These are phyloP conservation scores for Scutellaria galericulata DNA, from an alignment of 257 asterid species.

Conservation along the genomic window DNA sequence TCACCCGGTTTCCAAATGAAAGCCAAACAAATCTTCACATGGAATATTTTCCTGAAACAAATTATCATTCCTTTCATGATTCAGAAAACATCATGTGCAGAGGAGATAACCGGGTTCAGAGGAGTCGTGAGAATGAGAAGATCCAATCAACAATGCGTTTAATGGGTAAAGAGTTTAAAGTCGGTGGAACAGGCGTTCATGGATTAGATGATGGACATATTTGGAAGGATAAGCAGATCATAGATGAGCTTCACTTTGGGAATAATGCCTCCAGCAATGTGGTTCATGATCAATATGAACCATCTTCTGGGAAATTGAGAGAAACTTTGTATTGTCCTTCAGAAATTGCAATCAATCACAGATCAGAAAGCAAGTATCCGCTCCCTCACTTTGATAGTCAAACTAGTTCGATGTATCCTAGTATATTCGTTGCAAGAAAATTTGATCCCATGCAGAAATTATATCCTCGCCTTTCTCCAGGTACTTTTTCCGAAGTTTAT, in stretches of 20 bases:
- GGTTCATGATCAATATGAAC: slow-evolving; percentile 37
- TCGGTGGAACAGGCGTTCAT: slow-evolving; percentile 49
- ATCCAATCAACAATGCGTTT: slow-evolving; percentile 66
- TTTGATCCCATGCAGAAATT: slow-evolving; percentile 35
- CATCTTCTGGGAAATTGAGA: slow-evolving; percentile 46
- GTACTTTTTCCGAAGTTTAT: slow-evolving; percentile 35
- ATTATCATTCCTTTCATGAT: slow-evolving; percentile 34
- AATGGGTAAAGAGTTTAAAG: slow-evolving; percentile 75
- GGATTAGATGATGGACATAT: slow-evolving; percentile 42
- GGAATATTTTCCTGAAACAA: slow-evolving; percentile 26
- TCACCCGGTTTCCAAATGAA: slow-evolving; percentile 38
- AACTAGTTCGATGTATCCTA: slow-evolving; percentile 36
- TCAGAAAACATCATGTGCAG: slow-evolving; percentile 36
- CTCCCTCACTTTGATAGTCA: slow-evolving; percentile 39
- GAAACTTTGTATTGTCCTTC: slow-evolving; percentile 44
- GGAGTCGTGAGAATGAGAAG: slow-evolving; percentile 41
- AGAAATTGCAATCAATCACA: slow-evolving; percentile 40
- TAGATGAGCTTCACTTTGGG: slow-evolving; percentile 38
- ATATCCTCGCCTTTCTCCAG: slow-evolving; percentile 35
- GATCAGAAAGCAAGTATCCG: slow-evolving; percentile 38
- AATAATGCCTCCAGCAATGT: slow-evolving; percentile 27
- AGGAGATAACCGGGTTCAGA: slow-evolving; percentile 40
- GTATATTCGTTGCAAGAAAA: slow-evolving; percentile 41
- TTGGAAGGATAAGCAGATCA: slow-evolving; percentile 58
- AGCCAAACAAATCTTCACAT: slow-evolving; percentile 34